Percentiles rank a stretch among this genome's conserved stretches.
Conservation (phyloP, 2,329 filamentous ascomycete genomes). For the Fusarium floridanum region DNA sequence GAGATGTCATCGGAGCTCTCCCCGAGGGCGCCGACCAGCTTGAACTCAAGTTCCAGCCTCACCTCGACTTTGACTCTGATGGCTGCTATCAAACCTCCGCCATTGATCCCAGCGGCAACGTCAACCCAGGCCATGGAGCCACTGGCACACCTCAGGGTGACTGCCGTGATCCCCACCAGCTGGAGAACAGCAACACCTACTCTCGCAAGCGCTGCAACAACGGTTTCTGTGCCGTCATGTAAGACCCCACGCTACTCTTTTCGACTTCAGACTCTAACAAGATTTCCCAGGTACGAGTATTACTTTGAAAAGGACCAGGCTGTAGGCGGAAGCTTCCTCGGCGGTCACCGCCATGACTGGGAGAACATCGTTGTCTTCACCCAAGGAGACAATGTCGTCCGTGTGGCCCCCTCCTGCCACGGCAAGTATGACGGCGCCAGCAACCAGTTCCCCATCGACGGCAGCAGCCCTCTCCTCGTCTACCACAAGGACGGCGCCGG, state of each 20-base stretch:
- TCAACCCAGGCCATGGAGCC: slow-evolving; percentile 44
- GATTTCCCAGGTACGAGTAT: slow-evolving; percentile 45
- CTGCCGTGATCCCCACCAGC: slow-evolving; percentile 48
- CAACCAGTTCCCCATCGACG: slow-evolving; percentile 40
- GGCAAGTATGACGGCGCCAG: slow-evolving; percentile 40
- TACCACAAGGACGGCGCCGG: slow-evolving; percentile 49
- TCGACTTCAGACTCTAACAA: not conserved
- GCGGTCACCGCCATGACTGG: slow-evolving; percentile 59
- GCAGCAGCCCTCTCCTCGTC: slow-evolving; percentile 39
- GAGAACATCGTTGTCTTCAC: slow-evolving; percentile 55
- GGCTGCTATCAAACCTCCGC: slow-evolving; percentile 63
- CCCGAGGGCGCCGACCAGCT: slow-evolving; percentile 49
- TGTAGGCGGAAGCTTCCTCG: slow-evolving; percentile 45
- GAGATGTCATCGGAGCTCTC: slow-evolving; percentile 48
- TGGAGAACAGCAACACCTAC: slow-evolving; percentile 51
- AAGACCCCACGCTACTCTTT: not conserved
- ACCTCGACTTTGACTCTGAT: slow-evolving; percentile 56
- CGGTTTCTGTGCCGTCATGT: slow-evolving; percentile 51
- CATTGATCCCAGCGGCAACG: slow-evolving; percentile 53
- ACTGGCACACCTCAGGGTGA: slow-evolving; percentile 47
- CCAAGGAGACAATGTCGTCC: slow-evolving; percentile 39
- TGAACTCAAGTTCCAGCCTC: slow-evolving; percentile 54
- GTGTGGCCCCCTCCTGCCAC: slow-evolving; percentile 49
- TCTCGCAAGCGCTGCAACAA: slow-evolving; percentile 51
- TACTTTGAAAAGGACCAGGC: slow-evolving; percentile 61